phyloP scores from a whole-genome alignment of 495 filamentous ascomycete genomes.

The Hypomontagnella submonticulosa region DNA sequence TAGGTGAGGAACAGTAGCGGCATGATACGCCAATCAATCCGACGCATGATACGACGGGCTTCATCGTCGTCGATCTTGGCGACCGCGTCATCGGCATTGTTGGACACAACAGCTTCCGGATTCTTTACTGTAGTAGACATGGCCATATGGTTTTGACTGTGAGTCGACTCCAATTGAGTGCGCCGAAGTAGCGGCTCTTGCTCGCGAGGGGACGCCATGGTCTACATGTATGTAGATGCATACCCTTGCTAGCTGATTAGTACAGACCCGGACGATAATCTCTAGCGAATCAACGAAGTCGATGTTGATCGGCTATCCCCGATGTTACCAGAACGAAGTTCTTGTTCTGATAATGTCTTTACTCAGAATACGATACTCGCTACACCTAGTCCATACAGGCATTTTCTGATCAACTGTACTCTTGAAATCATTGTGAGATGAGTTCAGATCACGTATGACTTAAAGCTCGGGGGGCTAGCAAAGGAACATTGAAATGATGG shows the following conservation, averaged over 20 bases:
- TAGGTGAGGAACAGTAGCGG: constrained; percentile 47
- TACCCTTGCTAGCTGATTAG: constrained; percentile 7
- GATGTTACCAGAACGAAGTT: not conserved
- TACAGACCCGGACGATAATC: constrained; percentile 19
- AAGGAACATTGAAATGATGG: too few relatives aligned
- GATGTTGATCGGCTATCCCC: constrained; percentile 28
- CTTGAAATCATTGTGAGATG: too few relatives aligned
- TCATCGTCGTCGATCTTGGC: constrained; percentile 25
- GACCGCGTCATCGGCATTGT: constrained; percentile 1
- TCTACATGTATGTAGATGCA: constrained; percentile 24
- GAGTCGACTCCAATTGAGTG: constrained; percentile 24
- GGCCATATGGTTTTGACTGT: not conserved
- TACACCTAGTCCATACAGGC: too few relatives aligned
- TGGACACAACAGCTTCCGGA: not conserved
- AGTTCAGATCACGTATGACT: too few relatives aligned
- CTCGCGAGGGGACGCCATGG: constrained; percentile 22
- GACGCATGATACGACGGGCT: constrained; percentile 42
- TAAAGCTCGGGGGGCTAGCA: too few relatives aligned
- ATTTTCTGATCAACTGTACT: too few relatives aligned
- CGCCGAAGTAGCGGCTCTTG: constrained; percentile 27
- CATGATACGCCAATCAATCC: constrained; percentile 48
- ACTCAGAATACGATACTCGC: not conserved
- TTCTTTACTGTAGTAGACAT: constrained; percentile 23
- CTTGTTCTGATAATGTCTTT: constrained; percentile 11
- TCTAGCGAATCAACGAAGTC: constrained; percentile 32